Evolutionary conservation across 257 asterid genomes (phyloP), one percentile per base, ranked within the genome.

Genomic region (Nemophila menziesii): DNA sequence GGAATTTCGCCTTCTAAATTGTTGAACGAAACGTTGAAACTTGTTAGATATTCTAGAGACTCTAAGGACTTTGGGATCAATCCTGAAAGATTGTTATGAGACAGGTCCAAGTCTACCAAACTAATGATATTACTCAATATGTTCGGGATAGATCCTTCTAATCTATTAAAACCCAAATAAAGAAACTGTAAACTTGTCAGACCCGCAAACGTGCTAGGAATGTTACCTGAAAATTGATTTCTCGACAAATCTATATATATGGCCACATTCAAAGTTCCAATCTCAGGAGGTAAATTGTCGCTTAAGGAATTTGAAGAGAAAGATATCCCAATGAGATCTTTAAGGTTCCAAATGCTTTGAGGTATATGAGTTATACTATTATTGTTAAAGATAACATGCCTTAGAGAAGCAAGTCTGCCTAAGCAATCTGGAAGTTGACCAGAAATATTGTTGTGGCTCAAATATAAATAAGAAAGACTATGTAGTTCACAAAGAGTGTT

Each of bases 1-100:
- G 68, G 68, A 46, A 66, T 66, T 48, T 51, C 58, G 16, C 65
- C 65, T 5, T 11, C 26, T 12, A 61, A 43, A 15, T 45, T 16
- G n/a, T 66, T 66, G n/a, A 20, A 51, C 4, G 65, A 56, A 10
- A 52, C 51, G 43, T 61, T 48, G 5, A 57, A 49, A 26, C 43
- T 22, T 15, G 16, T 27, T 1, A 67, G 51, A 14, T 33, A 13
- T 3, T 0, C 14, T 29, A 67, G 56, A 12, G 19, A 20, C n/a
- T n/a, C n/a, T n/a, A n/a, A n/a, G n/a, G n/a, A n/a, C n/a, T n/a
- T n/a, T n/a, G n/a, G n/a, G n/a, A n/a, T n/a, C n/a, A n/a, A n/a
- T n/a, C n/a, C n/a, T n/a, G n/a, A n/a, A n/a, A n/a, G n/a, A n/a
- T n/a, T n/a, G n/a, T n/a, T n/a, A n/a, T n/a, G n/a, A n/a, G n/a